Evolutionary conservation across 129 eudicot genomes (phyloP), one percentile per base, ranked within the genome.

Genomic region (Smallanthus sonchifolius): DNA sequence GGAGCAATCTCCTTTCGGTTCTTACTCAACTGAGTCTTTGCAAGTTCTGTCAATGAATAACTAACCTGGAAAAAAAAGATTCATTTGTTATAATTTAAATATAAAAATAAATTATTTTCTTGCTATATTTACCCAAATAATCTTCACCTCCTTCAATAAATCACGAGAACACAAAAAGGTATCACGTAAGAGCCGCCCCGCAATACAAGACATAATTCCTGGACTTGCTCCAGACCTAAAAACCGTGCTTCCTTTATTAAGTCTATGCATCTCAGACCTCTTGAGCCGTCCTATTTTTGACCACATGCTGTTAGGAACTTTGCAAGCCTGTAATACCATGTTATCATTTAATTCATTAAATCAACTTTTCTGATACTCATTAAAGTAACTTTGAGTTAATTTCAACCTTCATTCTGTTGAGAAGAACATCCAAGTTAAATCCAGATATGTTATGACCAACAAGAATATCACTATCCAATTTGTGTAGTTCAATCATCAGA

Each of bases 391-490:
- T 30, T 57, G 39, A 72, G 42, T 19, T 65, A 3, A 68, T 39
- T 51, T 67, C 45, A 42, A 94, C 97, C 97, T 95, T 94, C 76
- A 86, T 86, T 91, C 99, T 87, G 83, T 95, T 94, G 48, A 95
- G 94, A 63, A 95, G 97, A 65, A 91, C 88, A 79, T 95, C 99
- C 57, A 95, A 86, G 73, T 95, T 97, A 87, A 95, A 91, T 72
- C 99, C 99, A 66, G 99, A 95, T 70, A 95, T 95, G 68, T 95
- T 95, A 79, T 95, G 99, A 65, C 99, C 99, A 75, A 95, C 96
- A 79, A 95, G 92, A 82, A 95, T 87, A 81, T 95, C 99, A 67
- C 92, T 86, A 75, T 95, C 99, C 75, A 95, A 73, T 72, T 91
- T 95, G 88, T 95, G 89, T 67, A 95, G 67, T 84, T 95, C 97